Base-by-base conservation (phyloP, 2,329 filamentous ascomycete genomes). In the Sarocladium kiliense region DNA sequence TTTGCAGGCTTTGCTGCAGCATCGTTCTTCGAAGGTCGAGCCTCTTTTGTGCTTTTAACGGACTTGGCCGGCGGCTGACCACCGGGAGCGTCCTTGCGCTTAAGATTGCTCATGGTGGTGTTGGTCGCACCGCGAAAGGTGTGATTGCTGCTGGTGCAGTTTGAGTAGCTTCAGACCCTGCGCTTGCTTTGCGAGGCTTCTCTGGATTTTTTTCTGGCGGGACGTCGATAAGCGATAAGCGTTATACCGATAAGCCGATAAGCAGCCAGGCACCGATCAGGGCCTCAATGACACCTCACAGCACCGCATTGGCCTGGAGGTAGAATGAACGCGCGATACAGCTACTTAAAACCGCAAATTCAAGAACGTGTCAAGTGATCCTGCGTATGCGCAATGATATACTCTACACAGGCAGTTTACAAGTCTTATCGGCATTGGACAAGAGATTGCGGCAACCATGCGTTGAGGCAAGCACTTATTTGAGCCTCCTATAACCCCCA, bases 41-140 rank as follows among this genome's bases (percentile, higher is more conserved):
- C 68, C 54, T 76, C 73, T 60, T 74, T 72, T 53, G 71, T 68
- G 25, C 72, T 70, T 61, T 78, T 79, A 50, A 74, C 69, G 36
- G 73, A 71, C 62, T 82, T 82, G 19, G 76, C 60, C 54, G 77
- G 68, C 55, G 76, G 73, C 64, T 77, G 69, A 63, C 72, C 77
- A 39, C 73, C 77, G 21, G 80, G 79, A 64, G 77, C 78, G 68
- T 79, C 78, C 70, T 84, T 84, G 64, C 80, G 74, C 65, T 84
- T 84, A 59, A 82, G 72, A 54, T 76, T 74, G 65, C 77, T 78
- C 80, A 84, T 84, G 55, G 50, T 74, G 60, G 66, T 63, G 63
- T 58, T 58, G 59, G 59, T 25, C 61, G 59, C 62, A 63, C 61
- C 59, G 54, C 50, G 30, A 55, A 55, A 44, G 55, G 54, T 36